Percentiles rank a stretch among this genome's conserved stretches.
Conservation (phyloP, 1,284 basidiomycete species). For the Fomitopsis betulina region DNA sequence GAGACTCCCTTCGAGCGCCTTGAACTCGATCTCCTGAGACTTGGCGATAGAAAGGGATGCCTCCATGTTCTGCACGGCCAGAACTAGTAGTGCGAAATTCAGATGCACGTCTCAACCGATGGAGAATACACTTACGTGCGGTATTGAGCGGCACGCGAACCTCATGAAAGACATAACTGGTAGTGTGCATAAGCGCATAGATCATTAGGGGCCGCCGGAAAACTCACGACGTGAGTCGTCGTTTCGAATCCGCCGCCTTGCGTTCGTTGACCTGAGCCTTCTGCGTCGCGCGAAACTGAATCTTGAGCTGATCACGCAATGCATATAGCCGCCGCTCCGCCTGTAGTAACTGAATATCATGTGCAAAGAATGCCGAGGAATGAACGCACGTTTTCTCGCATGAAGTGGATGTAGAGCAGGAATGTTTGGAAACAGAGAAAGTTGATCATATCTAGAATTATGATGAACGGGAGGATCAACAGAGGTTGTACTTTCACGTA, state of each 20-base stretch:
- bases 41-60: constrained; percentile 61
- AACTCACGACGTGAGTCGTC: constrained; percentile 72
- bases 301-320: constrained; percentile 69
- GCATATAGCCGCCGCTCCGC: constrained; percentile 58
- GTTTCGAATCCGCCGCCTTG: constrained; percentile 74
- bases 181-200: background rate
- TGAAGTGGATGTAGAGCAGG: constrained; percentile 52
- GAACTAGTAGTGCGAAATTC: constrained; percentile 36
- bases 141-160: constrained; percentile 91
- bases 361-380: background rate
- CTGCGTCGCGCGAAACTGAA: constrained; percentile 74
- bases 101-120: background rate
- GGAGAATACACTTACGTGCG: constrained; percentile 52
- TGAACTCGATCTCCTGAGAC: constrained; percentile 75
- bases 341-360: constrained; percentile 19
- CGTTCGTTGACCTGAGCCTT: constrained; percentile 84
- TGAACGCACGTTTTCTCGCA: constrained; percentile 41
- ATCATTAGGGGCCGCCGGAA: background rate
- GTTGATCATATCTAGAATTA: constrained; percentile 51
- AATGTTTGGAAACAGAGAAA: constrained; percentile 61
- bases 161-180: constrained; percentile 77
- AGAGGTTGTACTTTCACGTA: constrained; percentile 26
- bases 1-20: constrained; percentile 76
- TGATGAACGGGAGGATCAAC: background rate
- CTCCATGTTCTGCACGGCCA: constrained; percentile 89